Conservation (phyloP, 176 grass and related monocot species). For the Bonia amplexicaulis region DNA sequence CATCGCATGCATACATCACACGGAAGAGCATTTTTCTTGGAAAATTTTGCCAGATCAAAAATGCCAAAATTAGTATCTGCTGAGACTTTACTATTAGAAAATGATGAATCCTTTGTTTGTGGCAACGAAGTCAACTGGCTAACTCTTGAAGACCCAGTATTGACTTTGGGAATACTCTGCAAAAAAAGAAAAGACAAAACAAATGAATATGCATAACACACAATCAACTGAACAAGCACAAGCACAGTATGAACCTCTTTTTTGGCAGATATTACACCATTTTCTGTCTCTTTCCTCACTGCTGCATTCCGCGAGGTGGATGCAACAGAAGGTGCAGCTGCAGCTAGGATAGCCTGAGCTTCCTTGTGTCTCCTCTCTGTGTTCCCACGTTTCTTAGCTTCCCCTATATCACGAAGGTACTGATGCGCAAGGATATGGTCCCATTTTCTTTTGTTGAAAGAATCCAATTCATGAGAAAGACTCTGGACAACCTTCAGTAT, state of each 20-base stretch:
- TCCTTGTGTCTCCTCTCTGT: conserved; percentile 94
- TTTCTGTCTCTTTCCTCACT: conserved; percentile 68
- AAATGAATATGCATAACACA: neutral
- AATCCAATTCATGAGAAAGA: conserved; percentile 68
- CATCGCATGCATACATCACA: conserved; percentile 86
- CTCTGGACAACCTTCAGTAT: conserved; percentile 62
- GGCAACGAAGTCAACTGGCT: conserved; percentile 32
- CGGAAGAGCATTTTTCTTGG: conserved; percentile 65
- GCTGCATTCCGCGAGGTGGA: conserved; percentile 38
- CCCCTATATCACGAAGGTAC: conserved; percentile 87
- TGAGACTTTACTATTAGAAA: conserved; percentile 48
- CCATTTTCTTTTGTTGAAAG: conserved; percentile 75
- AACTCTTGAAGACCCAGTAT: conserved; percentile 47
- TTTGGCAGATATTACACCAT: conserved; percentile 38
- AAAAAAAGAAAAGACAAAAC: neutral
- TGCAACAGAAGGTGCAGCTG: conserved; percentile 57
- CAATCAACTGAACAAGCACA: conserved; percentile 13
- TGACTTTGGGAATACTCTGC: conserved; percentile 37
- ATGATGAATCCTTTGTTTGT: conserved; percentile 58
- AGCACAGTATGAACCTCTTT: conserved; percentile 52
- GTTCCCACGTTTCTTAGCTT: conserved; percentile 92
- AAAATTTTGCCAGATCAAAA: conserved; percentile 85
- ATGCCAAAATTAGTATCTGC: conserved; percentile 57
- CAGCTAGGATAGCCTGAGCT: conserved; percentile 89
- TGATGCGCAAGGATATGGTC: conserved; percentile 85